These are phyloP conservation scores for Fusarium agapanthi DNA, from an alignment of 2,329 filamentous ascomycete genomes.

Conservation along the genomic window DNA sequence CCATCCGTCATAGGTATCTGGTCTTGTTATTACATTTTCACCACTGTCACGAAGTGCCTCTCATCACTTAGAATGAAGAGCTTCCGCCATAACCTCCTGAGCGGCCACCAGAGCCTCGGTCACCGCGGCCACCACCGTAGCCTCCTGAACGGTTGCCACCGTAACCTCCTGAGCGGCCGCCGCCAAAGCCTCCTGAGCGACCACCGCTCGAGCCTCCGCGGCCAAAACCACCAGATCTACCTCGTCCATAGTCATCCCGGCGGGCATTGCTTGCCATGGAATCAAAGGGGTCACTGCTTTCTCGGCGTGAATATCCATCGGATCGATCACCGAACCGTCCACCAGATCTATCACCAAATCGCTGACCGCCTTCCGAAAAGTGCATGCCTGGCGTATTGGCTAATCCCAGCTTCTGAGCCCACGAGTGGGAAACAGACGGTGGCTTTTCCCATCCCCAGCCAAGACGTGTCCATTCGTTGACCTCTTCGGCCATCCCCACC, in stretches of 20 bases:
- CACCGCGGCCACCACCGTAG: background rate
- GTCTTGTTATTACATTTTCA: constrained; percentile 35
- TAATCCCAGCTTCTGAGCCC: constrained; percentile 47
- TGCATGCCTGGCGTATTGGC: constrained; percentile 46
- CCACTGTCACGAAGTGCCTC: background rate
- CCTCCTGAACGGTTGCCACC: background rate
- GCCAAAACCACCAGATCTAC: constrained; percentile 8
- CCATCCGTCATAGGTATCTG: constrained; percentile 17
- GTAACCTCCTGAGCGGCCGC: background rate
- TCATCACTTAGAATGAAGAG: constrained; percentile 14
- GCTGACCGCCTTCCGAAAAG: constrained; percentile 33
- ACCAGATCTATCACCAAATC: background rate
- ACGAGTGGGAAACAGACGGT: constrained; percentile 50
- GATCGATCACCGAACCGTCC: background rate
- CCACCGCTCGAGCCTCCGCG: constrained; percentile 17
- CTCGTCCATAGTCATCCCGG: constrained; percentile 36
- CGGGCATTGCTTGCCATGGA: constrained; percentile 40
- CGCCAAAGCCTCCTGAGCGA: background rate
- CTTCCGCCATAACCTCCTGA: constrained; percentile 18
- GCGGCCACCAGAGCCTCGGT: constrained; percentile 15
- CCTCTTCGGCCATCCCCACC: constrained; percentile 53
- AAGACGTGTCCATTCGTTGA: constrained; percentile 62
- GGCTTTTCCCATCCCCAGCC: constrained; percentile 62
- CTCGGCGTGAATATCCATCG: background rate
- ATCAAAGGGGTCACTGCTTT: constrained; percentile 35